Conservation (phyloP, 2,329 filamentous ascomycete genomes). For the Arachnopeziza araneosa region DNA sequence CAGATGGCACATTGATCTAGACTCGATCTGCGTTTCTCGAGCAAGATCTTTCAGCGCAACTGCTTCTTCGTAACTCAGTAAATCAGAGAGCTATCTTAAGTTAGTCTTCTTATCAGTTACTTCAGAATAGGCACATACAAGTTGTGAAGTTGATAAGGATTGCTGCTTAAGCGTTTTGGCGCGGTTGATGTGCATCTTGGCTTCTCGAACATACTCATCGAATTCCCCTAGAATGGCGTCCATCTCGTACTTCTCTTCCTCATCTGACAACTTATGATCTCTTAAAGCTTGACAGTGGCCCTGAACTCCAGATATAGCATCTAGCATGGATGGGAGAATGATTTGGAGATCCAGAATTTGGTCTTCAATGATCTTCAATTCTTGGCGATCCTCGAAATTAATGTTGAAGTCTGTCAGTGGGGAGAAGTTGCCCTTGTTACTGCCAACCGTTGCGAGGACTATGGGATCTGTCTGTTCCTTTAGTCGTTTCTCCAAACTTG, state of each 20-base stretch:
- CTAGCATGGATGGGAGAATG: conserved; percentile 10
- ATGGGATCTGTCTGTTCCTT: conserved; percentile 11
- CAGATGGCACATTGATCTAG: conserved; percentile 14
- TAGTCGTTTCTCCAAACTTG: conserved; percentile 11
- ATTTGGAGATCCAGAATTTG: conserved; percentile 17
- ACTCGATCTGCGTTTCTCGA: conserved; percentile 13
- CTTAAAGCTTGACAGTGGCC: not conserved
- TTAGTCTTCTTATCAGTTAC: not conserved
- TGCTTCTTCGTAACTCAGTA: conserved; percentile 17
- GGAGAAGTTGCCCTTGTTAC: conserved; percentile 10
- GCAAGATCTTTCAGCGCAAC: conserved; percentile 13
- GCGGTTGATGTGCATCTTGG: conserved; percentile 8
- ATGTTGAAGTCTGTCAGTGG: conserved; percentile 15
- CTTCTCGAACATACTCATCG: conserved; percentile 14
- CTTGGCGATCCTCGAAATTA: conserved; percentile 17
- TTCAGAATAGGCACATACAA: conserved; percentile 8
- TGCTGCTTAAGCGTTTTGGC: conserved; percentile 10
- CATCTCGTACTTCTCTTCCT: not conserved
- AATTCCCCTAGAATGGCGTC: conserved; percentile 12
- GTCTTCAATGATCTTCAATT: conserved; percentile 20
- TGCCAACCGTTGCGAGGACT: conserved; percentile 5
- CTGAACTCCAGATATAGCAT: conserved; percentile 10
- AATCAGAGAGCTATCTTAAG: conserved; percentile 13
- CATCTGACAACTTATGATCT: not conserved
- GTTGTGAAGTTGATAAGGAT: conserved; percentile 13